Base-by-base conservation (phyloP, 805 yeast genomes). In the Jamesozyma lodderae region DNA sequence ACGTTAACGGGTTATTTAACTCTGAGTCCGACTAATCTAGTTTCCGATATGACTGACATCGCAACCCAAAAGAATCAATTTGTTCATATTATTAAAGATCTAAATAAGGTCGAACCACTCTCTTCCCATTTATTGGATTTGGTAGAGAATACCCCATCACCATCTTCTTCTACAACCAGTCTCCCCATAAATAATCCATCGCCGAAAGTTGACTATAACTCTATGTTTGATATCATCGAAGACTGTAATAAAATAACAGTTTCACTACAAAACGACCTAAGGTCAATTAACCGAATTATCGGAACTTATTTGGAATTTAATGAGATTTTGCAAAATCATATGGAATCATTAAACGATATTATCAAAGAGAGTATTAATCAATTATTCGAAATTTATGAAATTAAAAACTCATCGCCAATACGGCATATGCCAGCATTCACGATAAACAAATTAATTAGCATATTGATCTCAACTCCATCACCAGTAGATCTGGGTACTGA, bases 261-360 rank as follows among this genome's bases (percentile, higher is more conserved):
- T 51, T 65, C 17, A 57, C 59, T 38, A 55, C 53, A 13, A 38
- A 50, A 32, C 6, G 22, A 16, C n/a, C 36, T 62, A 13, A 37
- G 51, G 2, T 45, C 50, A 0, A 52, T 60, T 35, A 64, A 66
- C 47, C 42, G 52, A 18, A 49, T 53, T 27, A 49, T 69, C 5
- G 73, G 66, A 38, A 53, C 68, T 4, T 57, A 68, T 1, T 52
- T 61, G 11, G 74, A 70, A 41, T 70, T 61, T 46, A 52, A 62
- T 40, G 79, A 73, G 41, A 61, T 73, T 17, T 60, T 57, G 26
- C 48, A 51, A 19, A 52, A 55, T 23, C 66, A 70, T 17, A 62
- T 73, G 54, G 61, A 60, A 25, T 61, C 75, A 3, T 60, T 72
- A 15, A 57, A 61, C 22, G 50, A 46, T 3, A 71, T 70, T 36